A percentile compares a stretch with the other conserved stretches of the same genome.
phyloP scores from a whole-genome alignment of 257 asterid species.

The Solanum virginianum region DNA sequence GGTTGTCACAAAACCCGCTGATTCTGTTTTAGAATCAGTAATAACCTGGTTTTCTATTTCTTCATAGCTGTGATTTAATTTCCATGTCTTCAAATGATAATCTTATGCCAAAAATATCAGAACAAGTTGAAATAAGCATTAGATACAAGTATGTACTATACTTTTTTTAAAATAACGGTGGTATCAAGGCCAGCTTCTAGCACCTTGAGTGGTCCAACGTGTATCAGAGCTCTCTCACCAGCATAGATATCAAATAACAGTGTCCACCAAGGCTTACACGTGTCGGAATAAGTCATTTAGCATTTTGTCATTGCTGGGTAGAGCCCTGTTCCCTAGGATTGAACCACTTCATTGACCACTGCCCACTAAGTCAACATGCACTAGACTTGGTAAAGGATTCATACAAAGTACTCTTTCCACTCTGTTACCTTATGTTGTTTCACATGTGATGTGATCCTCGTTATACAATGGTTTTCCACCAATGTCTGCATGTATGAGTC shows the following conservation, averaged over 20 bases:
- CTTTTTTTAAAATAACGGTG: not conserved
- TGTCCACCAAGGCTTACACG: not conserved
- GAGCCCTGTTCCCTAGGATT: not conserved
- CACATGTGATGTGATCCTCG: not conserved
- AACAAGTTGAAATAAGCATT: not conserved
- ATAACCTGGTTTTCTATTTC: not conserved
- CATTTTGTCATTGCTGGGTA: not conserved
- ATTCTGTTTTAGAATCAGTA: not conserved
- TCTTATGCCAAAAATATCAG: not conserved
- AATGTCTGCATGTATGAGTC: not conserved
- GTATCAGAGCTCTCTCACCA: not conserved
- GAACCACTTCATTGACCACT: not conserved
- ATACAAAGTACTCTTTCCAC: not conserved
- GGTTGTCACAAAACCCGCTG: not conserved
- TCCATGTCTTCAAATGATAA: not conserved
- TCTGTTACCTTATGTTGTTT: not conserved
- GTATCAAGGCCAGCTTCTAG: not conserved
- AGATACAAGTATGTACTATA: not conserved
- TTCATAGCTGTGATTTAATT: not conserved
- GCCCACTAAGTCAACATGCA: not conserved
- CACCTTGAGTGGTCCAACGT: not conserved
- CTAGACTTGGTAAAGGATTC: not conserved
- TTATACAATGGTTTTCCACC: not conserved
- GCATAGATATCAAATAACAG: not conserved
- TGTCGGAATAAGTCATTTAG: not conserved